Evolutionary conservation across 1,284 basidiomycete species (phyloP).

Genomic region (Albatrellus sp.): DNA sequence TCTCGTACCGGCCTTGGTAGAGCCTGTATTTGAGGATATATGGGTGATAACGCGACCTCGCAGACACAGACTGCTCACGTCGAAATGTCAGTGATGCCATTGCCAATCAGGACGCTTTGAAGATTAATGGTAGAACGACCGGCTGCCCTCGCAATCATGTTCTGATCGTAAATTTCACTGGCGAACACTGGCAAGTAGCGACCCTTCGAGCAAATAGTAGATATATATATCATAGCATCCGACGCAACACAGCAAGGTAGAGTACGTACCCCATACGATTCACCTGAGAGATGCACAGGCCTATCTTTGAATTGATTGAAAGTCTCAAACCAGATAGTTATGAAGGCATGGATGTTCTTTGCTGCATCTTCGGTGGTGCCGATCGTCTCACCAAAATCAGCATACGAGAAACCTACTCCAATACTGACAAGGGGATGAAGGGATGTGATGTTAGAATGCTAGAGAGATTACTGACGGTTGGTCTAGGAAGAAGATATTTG

Average conservation of each 20-base stretch:
- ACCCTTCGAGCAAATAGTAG: slow-evolving; percentile 27
- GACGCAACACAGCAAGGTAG: slow-evolving; percentile 17
- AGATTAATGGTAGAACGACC: slow-evolving; percentile 61
- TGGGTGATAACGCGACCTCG: background rate
- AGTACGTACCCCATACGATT: slow-evolving; percentile 46
- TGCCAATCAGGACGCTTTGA: slow-evolving; percentile 48
- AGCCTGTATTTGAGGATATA: slow-evolving; percentile 22
- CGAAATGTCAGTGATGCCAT: slow-evolving; percentile 51
- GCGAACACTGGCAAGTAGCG: slow-evolving; percentile 77
- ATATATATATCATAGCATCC: slow-evolving; percentile 27
- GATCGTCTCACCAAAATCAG: slow-evolving; percentile 40
- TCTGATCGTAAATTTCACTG: slow-evolving; percentile 67
- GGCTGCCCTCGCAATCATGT: slow-evolving; percentile 37
- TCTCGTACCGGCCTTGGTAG: slow-evolving; percentile 49
- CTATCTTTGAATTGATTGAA: slow-evolving; percentile 58
- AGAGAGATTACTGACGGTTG: slow-evolving; percentile 31
- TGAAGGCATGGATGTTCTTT: slow-evolving; percentile 58
- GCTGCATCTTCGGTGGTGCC: slow-evolving; percentile 64
- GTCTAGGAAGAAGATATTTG: slow-evolving; percentile 63
- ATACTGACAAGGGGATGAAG: slow-evolving; percentile 21
- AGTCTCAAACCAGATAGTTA: slow-evolving; percentile 65
- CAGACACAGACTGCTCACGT: slow-evolving; percentile 24
- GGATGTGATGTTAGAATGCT: background rate
- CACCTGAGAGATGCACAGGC: slow-evolving; percentile 56
- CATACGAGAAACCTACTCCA: slow-evolving; percentile 58